These are phyloP conservation scores for Zalerion maritima DNA, from an alignment of 495 filamentous ascomycete genomes.

Conservation along the genomic window DNA sequence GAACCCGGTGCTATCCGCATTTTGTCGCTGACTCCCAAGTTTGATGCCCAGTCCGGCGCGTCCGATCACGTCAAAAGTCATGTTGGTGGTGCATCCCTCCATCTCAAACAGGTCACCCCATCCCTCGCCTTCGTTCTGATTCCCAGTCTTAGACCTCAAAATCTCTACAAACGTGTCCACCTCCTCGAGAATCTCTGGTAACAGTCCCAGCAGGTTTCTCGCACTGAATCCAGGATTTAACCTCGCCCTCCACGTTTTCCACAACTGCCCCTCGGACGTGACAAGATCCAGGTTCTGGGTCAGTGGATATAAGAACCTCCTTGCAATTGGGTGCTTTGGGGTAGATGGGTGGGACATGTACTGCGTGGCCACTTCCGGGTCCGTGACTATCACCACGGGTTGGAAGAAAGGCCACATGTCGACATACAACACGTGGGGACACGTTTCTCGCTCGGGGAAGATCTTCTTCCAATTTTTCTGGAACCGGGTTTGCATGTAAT, in stretches of 20 bases:
- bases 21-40: too few species aligned
- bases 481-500: constrained; percentile 12
- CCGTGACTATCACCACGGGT: constrained; percentile 22
- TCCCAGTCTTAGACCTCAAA: too few species aligned
- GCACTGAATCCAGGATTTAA: constrained; percentile 27
- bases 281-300: constrained; percentile 16
- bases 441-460: constrained; percentile 13
- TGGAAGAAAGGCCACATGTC: constrained; percentile 20
- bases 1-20: too few species aligned
- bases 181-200: constrained; percentile 26
- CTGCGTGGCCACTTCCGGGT: constrained; percentile 31
- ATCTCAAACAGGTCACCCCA: constrained; percentile 21
- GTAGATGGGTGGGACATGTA: constrained; percentile 11
- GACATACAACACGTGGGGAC: constrained; percentile 18
- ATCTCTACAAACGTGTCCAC: constrained; percentile 15
- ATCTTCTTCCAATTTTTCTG: constrained; percentile 11
- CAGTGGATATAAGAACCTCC: constrained; percentile 14
- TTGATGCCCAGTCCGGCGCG: constrained; percentile 13
- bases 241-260: constrained; percentile 22
- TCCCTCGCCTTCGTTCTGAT: constrained; percentile 8
- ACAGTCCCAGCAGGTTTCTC: constrained; percentile 19
- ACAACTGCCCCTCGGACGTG: constrained; percentile 18
- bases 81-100: constrained; percentile 15
- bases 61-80: constrained; percentile 25
- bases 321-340: constrained; percentile 5